A percentile compares a stretch with the other conserved stretches of the same genome.
Evolutionary conservation across 2,329 filamentous ascomycete species (phyloP).

Genomic region (Ramularia collo-cygni): DNA sequence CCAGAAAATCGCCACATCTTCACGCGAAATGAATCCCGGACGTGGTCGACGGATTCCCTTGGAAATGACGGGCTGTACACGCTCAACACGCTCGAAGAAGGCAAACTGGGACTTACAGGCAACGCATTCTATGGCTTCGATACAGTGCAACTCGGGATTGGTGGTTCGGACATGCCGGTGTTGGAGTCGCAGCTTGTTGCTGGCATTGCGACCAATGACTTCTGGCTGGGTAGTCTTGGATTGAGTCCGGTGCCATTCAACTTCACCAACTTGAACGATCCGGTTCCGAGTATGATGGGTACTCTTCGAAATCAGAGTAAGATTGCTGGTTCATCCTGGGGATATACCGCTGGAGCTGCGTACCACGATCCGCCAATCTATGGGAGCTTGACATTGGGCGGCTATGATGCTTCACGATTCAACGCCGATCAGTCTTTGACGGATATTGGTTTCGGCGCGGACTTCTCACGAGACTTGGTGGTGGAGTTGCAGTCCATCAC

Average conservation of each 20-base stretch:
- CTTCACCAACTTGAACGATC: conserved; percentile 33
- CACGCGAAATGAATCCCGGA: no score
- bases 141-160: neutral
- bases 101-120: neutral
- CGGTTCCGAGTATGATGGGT: conserved; percentile 27
- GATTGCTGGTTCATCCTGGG: conserved; percentile 34
- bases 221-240: conserved; percentile 34
- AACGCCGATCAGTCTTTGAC: no score
- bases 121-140: neutral
- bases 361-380: conserved; percentile 15
- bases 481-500: conserved; percentile 9
- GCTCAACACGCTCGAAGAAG: neutral
- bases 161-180: neutral
- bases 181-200: conserved; percentile 6
- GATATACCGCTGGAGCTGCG: conserved; percentile 36
- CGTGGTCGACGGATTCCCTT: no score
- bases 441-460: no score
- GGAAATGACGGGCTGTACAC: neutral
- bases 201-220: conserved; percentile 1
- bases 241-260: conserved; percentile 33
- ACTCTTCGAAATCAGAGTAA: conserved; percentile 23
- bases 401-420: conserved; percentile 30
- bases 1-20: no score
- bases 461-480: neutral
- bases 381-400: conserved; percentile 32